Percentiles rank a stretch among this genome's conserved stretches.
Conservation (phyloP, 2,329 filamentous ascomycete genomes). For the Penicillium paneum region DNA sequence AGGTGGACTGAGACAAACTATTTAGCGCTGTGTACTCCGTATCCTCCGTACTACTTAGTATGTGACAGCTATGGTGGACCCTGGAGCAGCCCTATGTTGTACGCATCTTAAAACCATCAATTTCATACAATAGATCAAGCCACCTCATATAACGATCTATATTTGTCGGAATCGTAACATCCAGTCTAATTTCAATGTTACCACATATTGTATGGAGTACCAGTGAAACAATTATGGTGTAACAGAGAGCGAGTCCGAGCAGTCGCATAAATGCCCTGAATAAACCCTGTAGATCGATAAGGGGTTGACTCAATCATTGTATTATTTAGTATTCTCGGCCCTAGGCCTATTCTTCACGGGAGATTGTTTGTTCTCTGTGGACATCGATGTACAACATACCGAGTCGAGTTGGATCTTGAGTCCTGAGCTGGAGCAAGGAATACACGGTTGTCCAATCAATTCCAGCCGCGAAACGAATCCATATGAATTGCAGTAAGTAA, state of each 20-base stretch:
- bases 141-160: slow-evolving; percentile 6
- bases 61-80: slow-evolving; percentile 3
- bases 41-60: background rate
- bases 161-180: background rate
- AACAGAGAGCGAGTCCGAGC: background rate
- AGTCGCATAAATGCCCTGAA: background rate
- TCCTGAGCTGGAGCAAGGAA: background rate
- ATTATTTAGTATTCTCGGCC: background rate
- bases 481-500: background rate
- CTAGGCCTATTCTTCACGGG: background rate
- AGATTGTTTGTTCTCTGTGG: background rate
- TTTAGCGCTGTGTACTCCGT: background rate
- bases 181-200: background rate
- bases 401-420: background rate
- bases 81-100: background rate
- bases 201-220: background rate
- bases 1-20: background rate
- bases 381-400: background rate
- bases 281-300: background rate
- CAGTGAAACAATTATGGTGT: background rate
- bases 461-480: background rate
- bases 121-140: slow-evolving; percentile 10
- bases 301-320: background rate
- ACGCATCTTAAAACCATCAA: background rate
- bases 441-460: background rate